Percentiles rank a stretch among this genome's conserved stretches.
Conservation (phyloP, 306 rosid genomes). For the Oemleria cerasiformis region DNA sequence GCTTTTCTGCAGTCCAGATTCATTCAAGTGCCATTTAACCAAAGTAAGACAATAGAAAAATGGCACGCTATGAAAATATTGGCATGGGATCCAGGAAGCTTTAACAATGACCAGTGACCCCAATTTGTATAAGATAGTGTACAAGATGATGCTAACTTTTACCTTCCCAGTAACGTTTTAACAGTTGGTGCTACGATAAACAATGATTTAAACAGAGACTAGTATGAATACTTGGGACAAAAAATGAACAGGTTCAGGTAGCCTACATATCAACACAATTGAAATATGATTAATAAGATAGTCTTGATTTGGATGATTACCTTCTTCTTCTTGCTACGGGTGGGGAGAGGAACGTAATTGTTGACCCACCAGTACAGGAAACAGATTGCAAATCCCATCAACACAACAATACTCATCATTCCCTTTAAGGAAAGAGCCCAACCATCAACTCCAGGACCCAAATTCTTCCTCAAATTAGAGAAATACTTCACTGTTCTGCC, state of each 20-base stretch:
- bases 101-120: not conserved
- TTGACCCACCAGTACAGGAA: constrained; percentile 92
- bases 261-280: not conserved
- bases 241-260: not conserved
- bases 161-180: not conserved
- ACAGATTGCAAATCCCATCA: constrained; percentile 73
- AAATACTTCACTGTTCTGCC: constrained; percentile 93
- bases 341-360: constrained; percentile 67
- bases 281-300: constrained; percentile 7
- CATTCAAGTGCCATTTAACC: not conserved
- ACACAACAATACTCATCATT: constrained; percentile 93
- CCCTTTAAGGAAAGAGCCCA: constrained; percentile 87
- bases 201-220: not conserved
- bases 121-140: not conserved
- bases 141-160: not conserved
- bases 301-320: constrained; percentile 34
- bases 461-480: constrained; percentile 70
- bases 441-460: constrained; percentile 95
- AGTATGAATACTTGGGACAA: not conserved
- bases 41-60: not conserved
- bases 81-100: not conserved
- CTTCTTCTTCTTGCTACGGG: constrained; percentile 93
- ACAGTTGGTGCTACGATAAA: not conserved
- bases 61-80: not conserved
- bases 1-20: not conserved